Conservation (phyloP, 768 basidiomycete species). For the Phanerodontia chrysosporium region DNA sequence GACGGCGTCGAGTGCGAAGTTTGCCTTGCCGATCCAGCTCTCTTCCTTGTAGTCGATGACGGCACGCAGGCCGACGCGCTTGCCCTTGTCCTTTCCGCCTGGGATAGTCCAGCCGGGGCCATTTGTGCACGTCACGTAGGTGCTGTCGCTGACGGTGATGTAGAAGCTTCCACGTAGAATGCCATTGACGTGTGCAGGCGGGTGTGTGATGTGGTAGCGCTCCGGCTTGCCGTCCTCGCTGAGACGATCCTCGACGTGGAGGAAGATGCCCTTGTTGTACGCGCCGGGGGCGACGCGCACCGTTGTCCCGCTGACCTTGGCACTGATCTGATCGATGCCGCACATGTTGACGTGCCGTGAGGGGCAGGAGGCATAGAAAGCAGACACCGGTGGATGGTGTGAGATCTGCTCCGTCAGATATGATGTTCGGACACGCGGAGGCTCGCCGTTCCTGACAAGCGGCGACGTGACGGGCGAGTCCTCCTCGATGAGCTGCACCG, state of each 20-base stretch:
- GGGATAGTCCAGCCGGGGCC: conserved; percentile 26
- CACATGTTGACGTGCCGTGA: conserved; percentile 62
- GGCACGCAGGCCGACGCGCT: conserved; percentile 53
- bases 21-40: conserved; percentile 90
- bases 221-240: conserved; percentile 76
- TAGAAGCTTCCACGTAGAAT: conserved; percentile 90
- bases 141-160: conserved; percentile 77
- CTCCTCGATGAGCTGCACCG: conserved; percentile 27
- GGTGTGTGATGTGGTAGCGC: conserved; percentile 85
- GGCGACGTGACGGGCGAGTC: conserved; percentile 26
- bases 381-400: conserved; percentile 94
- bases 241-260: conserved; percentile 48
- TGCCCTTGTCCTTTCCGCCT: conserved; percentile 17
- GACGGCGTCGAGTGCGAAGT: conserved; percentile 83
- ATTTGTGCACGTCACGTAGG: conserved; percentile 77
- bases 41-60: conserved; percentile 97
- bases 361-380: conserved; percentile 77
- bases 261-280: conserved; percentile 85
- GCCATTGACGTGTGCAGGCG: conserved; percentile 86
- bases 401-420: conserved; percentile 93
- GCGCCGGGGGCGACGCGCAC: conserved; percentile 79
- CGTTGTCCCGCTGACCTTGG: conserved; percentile 85
- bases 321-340: conserved; percentile 91
- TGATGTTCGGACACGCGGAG: conserved; percentile 56
- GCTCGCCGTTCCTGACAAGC: conserved; percentile 14